These are phyloP conservation scores for Diplodia intermedia DNA, from an alignment of 2,329 filamentous ascomycete genomes.

Conservation along the genomic window DNA sequence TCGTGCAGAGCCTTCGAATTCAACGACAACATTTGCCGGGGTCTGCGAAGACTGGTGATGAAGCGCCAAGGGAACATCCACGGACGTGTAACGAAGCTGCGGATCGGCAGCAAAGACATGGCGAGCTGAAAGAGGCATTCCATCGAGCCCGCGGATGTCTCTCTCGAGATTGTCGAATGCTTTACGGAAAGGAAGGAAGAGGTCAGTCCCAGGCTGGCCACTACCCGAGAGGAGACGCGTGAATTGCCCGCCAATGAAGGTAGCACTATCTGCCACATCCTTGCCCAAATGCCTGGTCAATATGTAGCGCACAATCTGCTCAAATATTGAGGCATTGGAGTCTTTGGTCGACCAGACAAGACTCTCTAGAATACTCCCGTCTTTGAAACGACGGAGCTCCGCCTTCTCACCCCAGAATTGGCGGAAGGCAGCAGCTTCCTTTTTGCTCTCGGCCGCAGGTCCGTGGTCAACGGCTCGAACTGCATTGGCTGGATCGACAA, in stretches of 20 bases:
- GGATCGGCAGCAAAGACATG: conserved; percentile 77
- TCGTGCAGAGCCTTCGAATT: conserved; percentile 89
- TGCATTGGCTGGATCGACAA: conserved; percentile 75
- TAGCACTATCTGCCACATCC: conserved; percentile 57
- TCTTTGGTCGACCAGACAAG: conserved; percentile 77
- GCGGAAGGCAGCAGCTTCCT: conserved; percentile 80
- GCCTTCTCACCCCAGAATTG: conserved; percentile 95
- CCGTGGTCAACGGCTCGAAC: conserved; percentile 84
- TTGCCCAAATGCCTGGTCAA: conserved; percentile 73
- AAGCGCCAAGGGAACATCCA: conserved; percentile 59
- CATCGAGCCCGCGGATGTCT: conserved; percentile 77
- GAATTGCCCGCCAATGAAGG: conserved; percentile 56
- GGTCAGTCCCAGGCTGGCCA: conserved; percentile 49
- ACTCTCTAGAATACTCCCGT: conserved; percentile 92
- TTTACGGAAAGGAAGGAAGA: conserved; percentile 73
- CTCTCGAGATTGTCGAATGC: conserved; percentile 77
- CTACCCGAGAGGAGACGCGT: conserved; percentile 52
- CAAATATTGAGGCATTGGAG: conserved; percentile 69
- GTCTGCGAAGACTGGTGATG: conserved; percentile 53
- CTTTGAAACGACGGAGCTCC: conserved; percentile 91
- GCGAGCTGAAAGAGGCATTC: conserved; percentile 84
- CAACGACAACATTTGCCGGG: conserved; percentile 80
- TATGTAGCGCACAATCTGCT: conserved; percentile 79
- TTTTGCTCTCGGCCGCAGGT: conserved; percentile 83
- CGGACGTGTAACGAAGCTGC: conserved; percentile 75